These are phyloP conservation scores for Gossypium longicalyx DNA, from an alignment of 345 rosid genomes.

Conservation along the genomic window DNA sequence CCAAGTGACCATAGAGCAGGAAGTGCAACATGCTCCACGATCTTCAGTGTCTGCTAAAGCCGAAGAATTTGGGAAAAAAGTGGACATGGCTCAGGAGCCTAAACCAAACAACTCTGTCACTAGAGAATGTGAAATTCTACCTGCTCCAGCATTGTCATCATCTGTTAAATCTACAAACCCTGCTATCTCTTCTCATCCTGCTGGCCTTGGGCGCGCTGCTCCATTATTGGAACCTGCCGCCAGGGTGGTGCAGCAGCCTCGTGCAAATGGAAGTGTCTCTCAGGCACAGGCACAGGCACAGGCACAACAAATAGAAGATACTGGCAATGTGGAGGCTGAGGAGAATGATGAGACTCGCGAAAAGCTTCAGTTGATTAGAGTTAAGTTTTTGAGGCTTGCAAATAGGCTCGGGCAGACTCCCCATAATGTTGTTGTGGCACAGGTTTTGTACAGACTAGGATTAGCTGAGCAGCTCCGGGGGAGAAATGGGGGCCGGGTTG, in stretches of 20 bases:
- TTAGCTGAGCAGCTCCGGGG: constrained; percentile 97
- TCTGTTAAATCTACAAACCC: constrained; percentile 35
- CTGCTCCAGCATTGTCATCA: constrained; percentile 24
- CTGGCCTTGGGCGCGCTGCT: constrained; percentile 89
- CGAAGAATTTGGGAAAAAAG: constrained; percentile 21
- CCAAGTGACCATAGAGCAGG: constrained; percentile 17
- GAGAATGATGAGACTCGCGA: constrained; percentile 96
- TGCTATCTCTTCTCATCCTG: constrained; percentile 57
- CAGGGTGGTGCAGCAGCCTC: constrained; percentile 66
- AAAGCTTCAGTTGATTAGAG: constrained; percentile 96
- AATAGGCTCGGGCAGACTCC: constrained; percentile 99
- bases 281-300: constrained; percentile 43
- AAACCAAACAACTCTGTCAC: constrained; percentile 24
- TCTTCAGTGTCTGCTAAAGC: constrained; percentile 1
- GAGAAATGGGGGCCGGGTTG: constrained; percentile 96
- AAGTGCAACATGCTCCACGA: not conserved
- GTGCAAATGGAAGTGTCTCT: constrained; percentile 66
- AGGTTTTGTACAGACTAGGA: constrained; percentile 95
- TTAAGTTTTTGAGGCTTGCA: constrained; percentile 94
- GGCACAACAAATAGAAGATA: constrained; percentile 71
- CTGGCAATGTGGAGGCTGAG: constrained; percentile 59
- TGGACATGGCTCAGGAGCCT: constrained; percentile 21
- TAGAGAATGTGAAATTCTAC: constrained; percentile 26
- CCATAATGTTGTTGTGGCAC: constrained; percentile 99
- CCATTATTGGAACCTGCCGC: constrained; percentile 75